Conservation (phyloP, 2,329 filamentous ascomycete genomes). For the Paraconiothyrium brasiliense region DNA sequence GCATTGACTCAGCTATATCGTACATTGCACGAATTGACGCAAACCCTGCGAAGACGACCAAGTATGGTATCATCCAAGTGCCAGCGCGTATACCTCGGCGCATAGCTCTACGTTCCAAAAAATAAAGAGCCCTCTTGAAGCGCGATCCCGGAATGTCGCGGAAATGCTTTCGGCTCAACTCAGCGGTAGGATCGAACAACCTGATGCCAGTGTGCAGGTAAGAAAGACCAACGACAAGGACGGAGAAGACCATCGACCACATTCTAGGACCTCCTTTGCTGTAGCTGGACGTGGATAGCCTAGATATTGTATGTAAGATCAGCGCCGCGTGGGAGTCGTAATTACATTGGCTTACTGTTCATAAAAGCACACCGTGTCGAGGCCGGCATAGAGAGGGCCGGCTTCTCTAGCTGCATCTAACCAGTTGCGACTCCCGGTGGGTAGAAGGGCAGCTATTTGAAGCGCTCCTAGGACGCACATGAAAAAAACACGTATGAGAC, state of each 20-base stretch:
- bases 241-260: slow-evolving; percentile 37
- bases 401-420: slow-evolving; percentile 27
- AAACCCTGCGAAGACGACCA: slow-evolving; percentile 25
- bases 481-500: slow-evolving; percentile 30
- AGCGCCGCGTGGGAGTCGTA: background rate
- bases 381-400: slow-evolving; percentile 32
- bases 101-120: slow-evolving; percentile 20
- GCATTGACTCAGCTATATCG: slow-evolving; percentile 34
- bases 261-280: slow-evolving; percentile 25
- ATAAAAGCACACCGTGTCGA: slow-evolving; percentile 32
- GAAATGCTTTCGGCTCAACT: slow-evolving; percentile 25
- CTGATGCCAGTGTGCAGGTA: slow-evolving; percentile 32
- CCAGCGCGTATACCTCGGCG: slow-evolving; percentile 12
- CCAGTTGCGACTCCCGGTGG: slow-evolving; percentile 35
- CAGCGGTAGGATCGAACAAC: slow-evolving; percentile 29
- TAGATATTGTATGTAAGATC: background rate
- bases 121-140: slow-evolving; percentile 23
- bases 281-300: slow-evolving; percentile 21
- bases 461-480: slow-evolving; percentile 31
- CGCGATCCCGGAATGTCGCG: slow-evolving; percentile 26
- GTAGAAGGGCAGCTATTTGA: slow-evolving; percentile 32
- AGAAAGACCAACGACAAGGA: slow-evolving; percentile 30
- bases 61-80: slow-evolving; percentile 22
- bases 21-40: slow-evolving; percentile 21
- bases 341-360: slow-evolving; percentile 13